Evolutionary conservation across 192 early-diverging fungal genomes (phyloP), one percentile per base, ranked within the genome.

Genomic region (Coemansia sp.): DNA sequence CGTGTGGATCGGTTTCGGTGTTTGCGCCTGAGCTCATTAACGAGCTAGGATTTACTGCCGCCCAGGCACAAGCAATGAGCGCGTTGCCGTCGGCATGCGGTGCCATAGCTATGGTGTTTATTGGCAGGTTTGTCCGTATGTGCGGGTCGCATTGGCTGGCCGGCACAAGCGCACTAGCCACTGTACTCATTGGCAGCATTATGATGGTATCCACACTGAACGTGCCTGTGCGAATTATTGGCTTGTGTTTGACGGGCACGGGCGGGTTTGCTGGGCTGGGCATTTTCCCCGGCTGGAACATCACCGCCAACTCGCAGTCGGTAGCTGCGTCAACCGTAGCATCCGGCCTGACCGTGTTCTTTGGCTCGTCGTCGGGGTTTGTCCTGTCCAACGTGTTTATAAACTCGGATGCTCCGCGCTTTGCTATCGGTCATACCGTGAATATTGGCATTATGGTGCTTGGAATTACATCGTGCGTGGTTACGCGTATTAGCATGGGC

Each of bases 1-100:
- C 70, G 8, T 49, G 57, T 25, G 41, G 47, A 1, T 62, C 70
- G 11, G 65, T 78, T 2, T 45, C 59, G 22, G 64, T 74, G n/a
- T 80, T 80, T 74, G 71, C 71, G 9, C 77, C 77, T 1, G 68
- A 80, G 37, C 37, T 80, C 7, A 74, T 80, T 53, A 80, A 80
- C 25, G 77, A 80, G 45, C 61, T 80, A 17, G 77, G 77, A 0
- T 80, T 80, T 22, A 52, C 77, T 2, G 14, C 71, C 0, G 61
- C 71, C 1, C 67, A 80, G 41, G 53, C 77, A 17, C 77, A 80
- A 37, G 72, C 77, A 0, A 70, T 80, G 77, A 74, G 72, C 25
- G 72, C 77, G 37, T 55, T 80, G 47, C 77, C 77, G 17, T 71
- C 65, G 21, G 65, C 55, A 0, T 80, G 64, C 55, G 77, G 72